These are phyloP conservation scores for Inonotus hispidus DNA, from an alignment of 1,284 basidiomycete species.

Conservation along the genomic window DNA sequence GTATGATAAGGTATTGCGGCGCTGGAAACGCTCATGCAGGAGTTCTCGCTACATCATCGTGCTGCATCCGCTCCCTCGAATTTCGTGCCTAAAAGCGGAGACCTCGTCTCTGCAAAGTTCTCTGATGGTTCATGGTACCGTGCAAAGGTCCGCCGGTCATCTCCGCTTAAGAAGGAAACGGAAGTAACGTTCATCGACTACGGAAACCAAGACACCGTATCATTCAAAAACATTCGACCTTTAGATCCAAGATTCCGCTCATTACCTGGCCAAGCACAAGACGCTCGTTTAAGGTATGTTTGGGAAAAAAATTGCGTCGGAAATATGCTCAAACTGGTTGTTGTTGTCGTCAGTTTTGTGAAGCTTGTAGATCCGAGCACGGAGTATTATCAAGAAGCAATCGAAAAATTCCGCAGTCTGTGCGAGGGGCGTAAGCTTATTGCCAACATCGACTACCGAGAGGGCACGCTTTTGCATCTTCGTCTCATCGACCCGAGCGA, in stretches of 20 bases:
- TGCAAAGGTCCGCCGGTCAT: slow-evolving; percentile 79
- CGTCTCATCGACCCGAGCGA: slow-evolving; percentile 84
- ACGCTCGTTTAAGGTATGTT: slow-evolving; percentile 67
- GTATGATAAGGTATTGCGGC: slow-evolving; percentile 65
- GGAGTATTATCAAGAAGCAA: slow-evolving; percentile 81
- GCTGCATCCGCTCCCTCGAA: slow-evolving; percentile 53
- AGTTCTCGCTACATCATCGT: slow-evolving; percentile 83
- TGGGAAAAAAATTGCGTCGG: neutral
- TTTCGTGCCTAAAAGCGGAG: slow-evolving; percentile 78
- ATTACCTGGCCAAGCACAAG: slow-evolving; percentile 79
- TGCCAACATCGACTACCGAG: slow-evolving; percentile 84
- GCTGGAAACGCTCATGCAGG: slow-evolving; percentile 89
- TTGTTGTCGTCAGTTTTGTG: slow-evolving; percentile 57
- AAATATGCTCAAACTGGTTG: slow-evolving; percentile 9
- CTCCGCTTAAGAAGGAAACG: slow-evolving; percentile 81
- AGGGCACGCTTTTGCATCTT: slow-evolving; percentile 74
- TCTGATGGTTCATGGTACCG: slow-evolving; percentile 93
- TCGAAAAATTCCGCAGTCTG: slow-evolving; percentile 78
- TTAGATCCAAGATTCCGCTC: slow-evolving; percentile 83
- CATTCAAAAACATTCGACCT: slow-evolving; percentile 73
- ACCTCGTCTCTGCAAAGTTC: slow-evolving; percentile 87
- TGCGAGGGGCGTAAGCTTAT: slow-evolving; percentile 87
- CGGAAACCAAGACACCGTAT: slow-evolving; percentile 82
- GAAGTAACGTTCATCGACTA: slow-evolving; percentile 87
- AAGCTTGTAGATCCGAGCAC: slow-evolving; percentile 73